Evolutionary conservation across 1,284 basidiomycete species (phyloP), one percentile per base, ranked within the genome.

Genomic region (Trichosporon sp.): DNA sequence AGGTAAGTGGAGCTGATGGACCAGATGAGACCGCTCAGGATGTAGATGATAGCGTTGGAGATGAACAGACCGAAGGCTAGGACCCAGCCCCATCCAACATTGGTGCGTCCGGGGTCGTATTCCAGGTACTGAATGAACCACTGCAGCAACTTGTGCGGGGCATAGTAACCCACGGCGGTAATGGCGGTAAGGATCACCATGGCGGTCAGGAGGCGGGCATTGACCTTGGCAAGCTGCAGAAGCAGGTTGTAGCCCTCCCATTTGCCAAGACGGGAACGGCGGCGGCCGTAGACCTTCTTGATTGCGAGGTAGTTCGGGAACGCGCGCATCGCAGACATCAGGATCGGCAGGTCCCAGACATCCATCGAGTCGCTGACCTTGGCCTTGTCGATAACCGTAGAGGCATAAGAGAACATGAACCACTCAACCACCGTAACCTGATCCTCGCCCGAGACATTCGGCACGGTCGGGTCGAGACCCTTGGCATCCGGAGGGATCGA

Each of bases 291-390:
- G 2, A 76, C 75, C 7, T 70, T 71, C 38, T 76, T 75, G 71
- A 85, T 79, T 8, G 69, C 37, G 59, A 74, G 66, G 69, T 80
- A 84, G 38, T 79, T 76, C 19, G 72, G 64, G 46, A 84, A 72
- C 0, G 83, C 80, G 68, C 93, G 90, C 88, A 93, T 90, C 75
- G 88, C 81, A 0, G 87, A 88, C 0, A 90, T 88, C 7, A 94
- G 87, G 68, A 95, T 89, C 1, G 93, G 93, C 59, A 95, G 84
- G 80, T 95, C 93, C 74, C 90, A 92, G 26, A 94, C 92, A 77
- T 95, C 92, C 70, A 95, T 87, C 69, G 88, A 90, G 71, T 88
- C 87, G 2, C 90, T 86, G 7, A 86, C 87, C 80, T 92, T 89
- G 3, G 92, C 92, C 61, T 92, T 89, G 88, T 90, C 89, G 70